Evolutionary conservation across 345 rosid species (phyloP), one percentile per base, ranked within the genome.

Genomic region (Heritiera littoralis): DNA sequence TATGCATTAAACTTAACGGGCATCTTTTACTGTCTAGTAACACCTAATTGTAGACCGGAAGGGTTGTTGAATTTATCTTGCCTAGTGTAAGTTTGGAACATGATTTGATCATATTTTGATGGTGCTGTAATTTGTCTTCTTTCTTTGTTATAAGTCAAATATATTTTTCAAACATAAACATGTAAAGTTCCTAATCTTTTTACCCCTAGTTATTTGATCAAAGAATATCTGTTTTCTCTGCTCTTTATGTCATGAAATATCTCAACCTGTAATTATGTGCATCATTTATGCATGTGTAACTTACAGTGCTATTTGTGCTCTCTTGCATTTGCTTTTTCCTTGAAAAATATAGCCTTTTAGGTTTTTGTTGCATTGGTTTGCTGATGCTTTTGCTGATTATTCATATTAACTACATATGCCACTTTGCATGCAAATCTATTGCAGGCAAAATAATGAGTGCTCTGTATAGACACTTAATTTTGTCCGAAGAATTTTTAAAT

Each of bases 1-100:
- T 84, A 87, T 78, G 94, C 98, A 9, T 81, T 94, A 84, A 85
- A 87, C 84, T 83, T 88, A 79, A 96, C 97, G 23, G 95, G 99
- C 76, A 82, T 92, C 84, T 96, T 91, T 85, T 89, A 81, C 83
- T 89, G 92, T 79, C 92, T 82, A 83, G 85, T 89, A 63, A 35
- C 83, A 32, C 84, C 92, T 52, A 80, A 87, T 82, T 81, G 74
- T 65, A 79, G 74, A 72, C 83, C 84, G 1, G 88, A 87, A 66
- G 90, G 83, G 71, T 80, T 78, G 70, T 78, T 71, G 76, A 83
- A 83, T 70, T 65, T 81, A 30, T 77, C 89, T 66, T 74, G 77
- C 60, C 17, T 83, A 35, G 90, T 85, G 99, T 95, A 89, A 90
- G 98, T 92, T 66, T 23, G 20, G n/a, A 9, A 13, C 11, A 58